Conservation (phyloP, 2,329 filamentous ascomycete genomes). For the Dendrostoma leiphaemia region DNA sequence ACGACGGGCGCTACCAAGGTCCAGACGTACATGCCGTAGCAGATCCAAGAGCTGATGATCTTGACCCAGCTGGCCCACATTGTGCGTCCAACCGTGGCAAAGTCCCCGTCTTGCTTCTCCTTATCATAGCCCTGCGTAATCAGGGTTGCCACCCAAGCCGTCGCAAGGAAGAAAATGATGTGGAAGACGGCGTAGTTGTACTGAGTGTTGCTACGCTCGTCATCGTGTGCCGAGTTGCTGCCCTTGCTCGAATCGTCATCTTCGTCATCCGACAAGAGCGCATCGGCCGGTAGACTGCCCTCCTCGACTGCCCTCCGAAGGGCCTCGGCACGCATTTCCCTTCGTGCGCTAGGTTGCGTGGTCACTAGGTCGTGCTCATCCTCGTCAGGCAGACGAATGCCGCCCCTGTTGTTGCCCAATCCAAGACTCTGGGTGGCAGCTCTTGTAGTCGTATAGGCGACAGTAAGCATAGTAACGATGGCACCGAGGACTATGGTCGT, state of each 20-base stretch:
- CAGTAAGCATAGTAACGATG: constrained; percentile 92
- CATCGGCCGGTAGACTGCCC: constrained; percentile 87
- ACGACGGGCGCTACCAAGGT: constrained; percentile 83
- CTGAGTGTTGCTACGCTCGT: constrained; percentile 85
- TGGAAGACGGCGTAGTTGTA: constrained; percentile 98
- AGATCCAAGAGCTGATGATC: constrained; percentile 96
- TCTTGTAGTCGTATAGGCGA: constrained; percentile 95
- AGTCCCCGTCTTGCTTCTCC: constrained; percentile 65
- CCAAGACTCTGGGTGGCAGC: constrained; percentile 89
- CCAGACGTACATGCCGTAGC: constrained; percentile 93
- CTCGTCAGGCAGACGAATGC: constrained; percentile 62
- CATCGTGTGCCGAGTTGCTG: constrained; percentile 68
- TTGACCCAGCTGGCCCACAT: constrained; percentile 99
- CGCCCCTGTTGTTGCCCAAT: constrained; percentile 58
- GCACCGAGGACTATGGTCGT: constrained; percentile 91
- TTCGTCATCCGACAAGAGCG: constrained; percentile 72
- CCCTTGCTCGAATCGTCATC: constrained; percentile 62
- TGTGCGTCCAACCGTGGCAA: constrained; percentile 89
- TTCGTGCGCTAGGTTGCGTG: constrained; percentile 74
- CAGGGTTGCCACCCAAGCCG: constrained; percentile 91
- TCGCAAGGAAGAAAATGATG: constrained; percentile 95
- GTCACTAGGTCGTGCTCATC: constrained; percentile 89
- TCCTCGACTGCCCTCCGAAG: constrained; percentile 90
- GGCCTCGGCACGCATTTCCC: constrained; percentile 90
- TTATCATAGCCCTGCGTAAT: constrained; percentile 73